These are phyloP conservation scores for Vanilla planifolia DNA, from an alignment of 106 monocot genomes.

Conservation along the genomic window DNA sequence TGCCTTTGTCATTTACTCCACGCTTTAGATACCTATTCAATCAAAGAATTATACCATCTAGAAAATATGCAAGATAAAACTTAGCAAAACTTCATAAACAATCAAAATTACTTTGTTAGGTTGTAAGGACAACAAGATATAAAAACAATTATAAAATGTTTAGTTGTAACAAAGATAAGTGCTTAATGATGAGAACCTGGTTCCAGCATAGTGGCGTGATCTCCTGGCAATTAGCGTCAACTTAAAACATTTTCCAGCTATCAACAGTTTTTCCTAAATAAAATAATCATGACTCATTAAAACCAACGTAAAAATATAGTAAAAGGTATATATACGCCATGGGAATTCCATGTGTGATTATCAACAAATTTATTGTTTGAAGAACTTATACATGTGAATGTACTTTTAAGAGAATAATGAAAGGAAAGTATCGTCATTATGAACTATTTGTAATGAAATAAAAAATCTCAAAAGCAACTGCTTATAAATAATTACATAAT, in stretches of 20 bases:
- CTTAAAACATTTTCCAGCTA: conserved; percentile 63
- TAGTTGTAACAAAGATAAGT: background rate
- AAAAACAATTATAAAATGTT: too few species aligned
- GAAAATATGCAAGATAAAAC: too few species aligned
- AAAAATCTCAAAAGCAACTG: too few species aligned
- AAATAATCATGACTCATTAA: background rate
- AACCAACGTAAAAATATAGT: background rate
- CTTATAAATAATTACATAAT: background rate
- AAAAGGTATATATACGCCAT: background rate
- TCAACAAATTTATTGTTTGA: too few species aligned
- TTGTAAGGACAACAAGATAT: too few species aligned
- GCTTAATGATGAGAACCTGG: conserved; percentile 47
- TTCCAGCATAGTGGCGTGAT: conserved; percentile 95
- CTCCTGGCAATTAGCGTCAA: conserved; percentile 95
- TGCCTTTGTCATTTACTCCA: conserved; percentile 93
- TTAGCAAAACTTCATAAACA: background rate
- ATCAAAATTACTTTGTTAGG: background rate
- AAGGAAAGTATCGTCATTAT: background rate
- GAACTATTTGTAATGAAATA: background rate
- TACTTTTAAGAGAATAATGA: background rate
- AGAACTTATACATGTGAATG: too few species aligned
- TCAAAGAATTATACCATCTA: too few species aligned
- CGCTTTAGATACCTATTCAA: conserved; percentile 74
- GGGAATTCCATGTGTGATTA: too few species aligned
- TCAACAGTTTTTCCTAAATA: conserved; percentile 56